These are phyloP conservation scores for Phytophthora sp. DNA, from an alignment of 352 stramenopile genomes.

Conservation along the genomic window DNA sequence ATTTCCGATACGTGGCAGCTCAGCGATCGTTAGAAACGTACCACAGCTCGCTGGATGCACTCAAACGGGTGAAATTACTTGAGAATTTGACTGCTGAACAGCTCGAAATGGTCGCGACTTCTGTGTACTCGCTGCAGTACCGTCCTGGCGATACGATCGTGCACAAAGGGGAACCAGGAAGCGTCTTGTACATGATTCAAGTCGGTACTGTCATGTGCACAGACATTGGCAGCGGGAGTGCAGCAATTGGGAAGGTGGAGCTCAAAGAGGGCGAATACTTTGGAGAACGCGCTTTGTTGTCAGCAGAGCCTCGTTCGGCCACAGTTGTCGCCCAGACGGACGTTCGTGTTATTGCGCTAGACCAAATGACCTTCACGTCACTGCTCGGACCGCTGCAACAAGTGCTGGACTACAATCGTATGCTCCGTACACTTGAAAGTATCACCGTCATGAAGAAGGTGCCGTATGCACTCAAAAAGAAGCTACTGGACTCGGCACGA, in stretches of 20 bases:
- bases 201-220: conserved; percentile 61
- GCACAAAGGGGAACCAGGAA: conserved; percentile 71
- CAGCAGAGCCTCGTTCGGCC: conserved; percentile 82
- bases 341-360: conserved; percentile 70
- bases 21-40: conserved; percentile 51
- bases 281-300: conserved; percentile 91
- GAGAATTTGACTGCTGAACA: conserved; percentile 51
- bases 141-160: conserved; percentile 72
- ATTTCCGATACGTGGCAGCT: conserved; percentile 57
- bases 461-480: conserved; percentile 46
- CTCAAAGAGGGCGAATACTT: conserved; percentile 89
- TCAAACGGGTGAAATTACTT: conserved; percentile 54
- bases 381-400: conserved; percentile 90
- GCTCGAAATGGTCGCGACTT: conserved; percentile 48
- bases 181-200: conserved; percentile 87
- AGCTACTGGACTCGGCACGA: conserved; percentile 46
- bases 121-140: conserved; percentile 55
- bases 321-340: conserved; percentile 82
- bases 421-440: conserved; percentile 60
- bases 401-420: conserved; percentile 77
- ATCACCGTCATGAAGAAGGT: conserved; percentile 61
- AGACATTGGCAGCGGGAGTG: conserved; percentile 57
- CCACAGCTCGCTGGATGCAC: conserved; percentile 51
- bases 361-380: conserved; percentile 91
- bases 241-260: conserved; percentile 42